Evolutionary conservation across 768 basidiomycete species (phyloP), one percentile per base, ranked within the genome.

Genomic region (Suillus placidus): DNA sequence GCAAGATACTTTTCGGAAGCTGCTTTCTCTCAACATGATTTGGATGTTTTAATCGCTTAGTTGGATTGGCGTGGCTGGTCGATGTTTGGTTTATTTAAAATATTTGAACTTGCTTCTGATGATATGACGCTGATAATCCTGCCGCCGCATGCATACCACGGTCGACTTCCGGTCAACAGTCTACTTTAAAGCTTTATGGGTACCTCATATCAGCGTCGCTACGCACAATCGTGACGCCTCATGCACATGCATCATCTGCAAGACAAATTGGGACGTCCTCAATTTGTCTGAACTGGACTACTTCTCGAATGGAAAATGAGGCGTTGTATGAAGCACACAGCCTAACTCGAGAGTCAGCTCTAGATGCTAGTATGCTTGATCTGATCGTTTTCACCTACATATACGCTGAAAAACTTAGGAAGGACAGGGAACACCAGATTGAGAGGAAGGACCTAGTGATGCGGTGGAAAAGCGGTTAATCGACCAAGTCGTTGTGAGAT

Each of bases 1-100:
- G 94, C 94, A 49, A 82, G 90, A 70, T 96, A 95, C 74, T 96
- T 89, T 72, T 81, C 90, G 0, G 93, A 95, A 72, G 65, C 64
- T 32, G 72, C 77, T 52, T 93, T 90, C 71, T 69, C 71, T 20
- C 80, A 76, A 49, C 80, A 80, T 57, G 80, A 84, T 66, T 76
- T 92, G 64, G 85, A 91, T 69, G 76, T 69, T 37, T 68, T 81
- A 23, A 68, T 88, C 47, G 76, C 69, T 69, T 74, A 66, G 69
- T 49, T 47, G 60, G n/a, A 57, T 55, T 65, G 34, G 49, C 2
- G 16, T 35, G 6, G 23, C 18, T 47, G 40, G 38, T 52, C 8
- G 14, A 42, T 49, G 16, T 32, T 42, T 60, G 57, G 23, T 61
- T 61, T 52, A 49, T 61, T 45, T 58, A 35, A 60, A 45, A n/a